phyloP scores from a whole-genome alignment of 1,284 basidiomycete species.

The Coniferiporia sulphurascens region DNA sequence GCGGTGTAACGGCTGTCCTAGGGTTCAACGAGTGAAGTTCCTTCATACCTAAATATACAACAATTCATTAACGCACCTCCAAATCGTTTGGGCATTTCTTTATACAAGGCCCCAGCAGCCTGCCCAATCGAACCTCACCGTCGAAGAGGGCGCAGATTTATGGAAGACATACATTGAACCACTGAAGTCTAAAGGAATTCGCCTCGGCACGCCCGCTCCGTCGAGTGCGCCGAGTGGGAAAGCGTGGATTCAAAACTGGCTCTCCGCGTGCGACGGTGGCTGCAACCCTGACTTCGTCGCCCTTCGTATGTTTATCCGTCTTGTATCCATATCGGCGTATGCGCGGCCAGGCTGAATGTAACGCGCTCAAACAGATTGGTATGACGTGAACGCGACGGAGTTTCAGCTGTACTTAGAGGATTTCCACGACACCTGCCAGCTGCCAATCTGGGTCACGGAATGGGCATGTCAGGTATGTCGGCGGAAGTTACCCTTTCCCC shows the following conservation, averaged over 20 bases:
- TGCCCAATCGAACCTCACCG: slow-evolving; percentile 32
- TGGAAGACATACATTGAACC: slow-evolving; percentile 35
- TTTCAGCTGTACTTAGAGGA: slow-evolving; percentile 37
- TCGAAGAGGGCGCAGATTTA: slow-evolving; percentile 28
- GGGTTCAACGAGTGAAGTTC: slow-evolving; percentile 32
- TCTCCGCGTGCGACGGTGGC: slow-evolving; percentile 31
- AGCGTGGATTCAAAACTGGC: slow-evolving; percentile 38
- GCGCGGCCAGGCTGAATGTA: neutral
- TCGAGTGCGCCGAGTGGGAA: slow-evolving; percentile 35
- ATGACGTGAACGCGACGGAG: slow-evolving; percentile 34
- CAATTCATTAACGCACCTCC: no score
- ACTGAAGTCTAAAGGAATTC: slow-evolving; percentile 30
- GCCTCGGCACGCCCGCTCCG: slow-evolving; percentile 39
- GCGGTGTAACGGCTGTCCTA: slow-evolving; percentile 27
- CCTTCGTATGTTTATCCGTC: slow-evolving; percentile 27
- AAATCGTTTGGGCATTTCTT: no score
- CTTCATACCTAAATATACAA: neutral
- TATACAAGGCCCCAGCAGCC: slow-evolving; percentile 25
- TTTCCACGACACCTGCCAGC: slow-evolving; percentile 33
- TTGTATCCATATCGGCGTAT: neutral
- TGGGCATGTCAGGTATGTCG: slow-evolving; percentile 32
- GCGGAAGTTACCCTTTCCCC: neutral
- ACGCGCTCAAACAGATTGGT: slow-evolving; percentile 28
- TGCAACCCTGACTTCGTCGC: slow-evolving; percentile 42
- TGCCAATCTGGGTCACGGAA: slow-evolving; percentile 44